A percentile compares a stretch with the other conserved stretches of the same genome.
Evolutionary conservation across 257 asterid genomes (phyloP).

Genomic region (Phtheirospermum japonicum): DNA sequence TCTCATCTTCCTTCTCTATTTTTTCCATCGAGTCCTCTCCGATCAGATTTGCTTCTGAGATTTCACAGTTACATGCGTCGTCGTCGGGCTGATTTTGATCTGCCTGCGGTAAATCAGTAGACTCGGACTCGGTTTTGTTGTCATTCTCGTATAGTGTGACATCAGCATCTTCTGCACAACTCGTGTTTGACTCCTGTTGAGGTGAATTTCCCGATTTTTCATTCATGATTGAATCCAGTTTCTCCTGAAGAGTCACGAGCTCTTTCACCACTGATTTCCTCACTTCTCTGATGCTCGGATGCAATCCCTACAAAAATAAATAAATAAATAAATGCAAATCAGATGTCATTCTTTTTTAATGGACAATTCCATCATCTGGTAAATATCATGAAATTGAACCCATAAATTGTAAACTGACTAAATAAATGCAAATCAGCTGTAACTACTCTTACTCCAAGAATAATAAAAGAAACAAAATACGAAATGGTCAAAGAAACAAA

Average conservation of each 20-base stretch:
- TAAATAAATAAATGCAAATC: neutral
- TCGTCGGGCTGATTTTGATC: slow-evolving; percentile 25
- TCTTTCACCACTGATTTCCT: slow-evolving; percentile 65
- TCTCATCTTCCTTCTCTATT: slow-evolving; percentile 20
- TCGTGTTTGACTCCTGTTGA: slow-evolving; percentile 16
- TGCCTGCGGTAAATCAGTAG: slow-evolving; percentile 14
- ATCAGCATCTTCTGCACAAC: slow-evolving; percentile 23
- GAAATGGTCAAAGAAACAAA: neutral
- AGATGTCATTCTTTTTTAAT: too few relatives aligned
- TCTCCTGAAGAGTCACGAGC: slow-evolving; percentile 68
- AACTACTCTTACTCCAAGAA: too few relatives aligned
- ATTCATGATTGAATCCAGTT: slow-evolving; percentile 39
- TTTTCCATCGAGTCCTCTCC: neutral
- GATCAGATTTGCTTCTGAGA: neutral
- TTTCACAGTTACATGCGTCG: slow-evolving; percentile 6
- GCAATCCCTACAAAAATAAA: slow-evolving; percentile 46
- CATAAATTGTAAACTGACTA: too few relatives aligned
- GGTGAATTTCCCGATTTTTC: slow-evolving; percentile 23
- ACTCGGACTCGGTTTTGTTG: neutral
- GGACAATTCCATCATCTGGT: too few relatives aligned
- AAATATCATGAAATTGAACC: too few relatives aligned
- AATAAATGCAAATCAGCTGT: too few relatives aligned
- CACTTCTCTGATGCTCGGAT: slow-evolving; percentile 51
- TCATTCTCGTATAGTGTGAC: slow-evolving; percentile 6
- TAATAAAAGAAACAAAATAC: too few relatives aligned